Percentiles rank a stretch among this genome's conserved stretches.
These are phyloP conservation scores for Ustilaginoidea virens DNA, from an alignment of 2,329 filamentous ascomycete genomes.

Conservation along the genomic window DNA sequence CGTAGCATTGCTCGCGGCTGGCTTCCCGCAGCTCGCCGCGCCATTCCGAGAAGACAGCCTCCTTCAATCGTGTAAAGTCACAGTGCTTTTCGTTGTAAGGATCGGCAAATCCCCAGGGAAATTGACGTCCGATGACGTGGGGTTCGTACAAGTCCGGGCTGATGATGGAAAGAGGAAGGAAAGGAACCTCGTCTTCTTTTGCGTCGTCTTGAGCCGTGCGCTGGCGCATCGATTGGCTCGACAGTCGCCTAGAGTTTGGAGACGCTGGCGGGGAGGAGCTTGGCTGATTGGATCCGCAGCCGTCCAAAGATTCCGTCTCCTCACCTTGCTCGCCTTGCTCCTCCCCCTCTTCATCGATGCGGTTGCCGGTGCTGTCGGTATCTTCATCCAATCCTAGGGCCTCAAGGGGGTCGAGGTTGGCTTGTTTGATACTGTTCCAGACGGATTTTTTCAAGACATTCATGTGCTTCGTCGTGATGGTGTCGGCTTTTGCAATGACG, in stretches of 20 bases:
- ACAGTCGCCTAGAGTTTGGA: conserved; percentile 27
- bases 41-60: conserved; percentile 89
- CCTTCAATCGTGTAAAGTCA: conserved; percentile 81
- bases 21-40: conserved; percentile 78
- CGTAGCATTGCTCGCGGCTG: conserved; percentile 86
- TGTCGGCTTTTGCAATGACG: conserved; percentile 92
- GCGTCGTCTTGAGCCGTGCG: conserved; percentile 30
- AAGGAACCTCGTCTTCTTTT: conserved; percentile 42
- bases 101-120: conserved; percentile 94
- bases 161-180: conserved; percentile 81
- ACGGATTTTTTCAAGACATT: conserved; percentile 78
- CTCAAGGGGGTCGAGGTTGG: conserved; percentile 77
- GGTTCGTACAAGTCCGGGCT: conserved; percentile 86
- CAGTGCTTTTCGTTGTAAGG: conserved; percentile 85
- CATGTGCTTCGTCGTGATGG: conserved; percentile 93
- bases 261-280: conserved; percentile 18
- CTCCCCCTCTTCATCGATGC: conserved; percentile 39
- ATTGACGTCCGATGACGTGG: conserved; percentile 64
- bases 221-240: conserved; percentile 28
- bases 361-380: conserved; percentile 42
- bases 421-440: conserved; percentile 72
- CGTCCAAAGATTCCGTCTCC: conserved; percentile 14
- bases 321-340: conserved; percentile 36
- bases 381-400: conserved; percentile 69
- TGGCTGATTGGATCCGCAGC: conserved; percentile 9